Conservation (phyloP, 202 grass and related monocot species). For the Sporobolus alterniflorus region DNA sequence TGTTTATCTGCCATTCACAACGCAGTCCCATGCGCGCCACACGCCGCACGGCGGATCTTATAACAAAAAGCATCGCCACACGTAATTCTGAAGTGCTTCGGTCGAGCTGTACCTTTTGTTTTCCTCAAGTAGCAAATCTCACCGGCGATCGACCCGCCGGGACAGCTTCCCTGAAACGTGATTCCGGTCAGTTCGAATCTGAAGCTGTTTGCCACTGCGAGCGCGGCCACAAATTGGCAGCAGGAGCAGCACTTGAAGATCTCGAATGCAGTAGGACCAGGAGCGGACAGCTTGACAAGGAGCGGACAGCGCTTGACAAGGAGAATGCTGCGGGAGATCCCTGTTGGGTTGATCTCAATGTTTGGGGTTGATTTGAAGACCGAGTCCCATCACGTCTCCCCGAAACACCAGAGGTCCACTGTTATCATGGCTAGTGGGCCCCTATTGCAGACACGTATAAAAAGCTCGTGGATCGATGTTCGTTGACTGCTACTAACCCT, state of each 20-base stretch:
- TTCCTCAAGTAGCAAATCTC: background rate
- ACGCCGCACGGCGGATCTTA: background rate
- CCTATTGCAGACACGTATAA: too few relatives aligned
- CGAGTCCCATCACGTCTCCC: too few relatives aligned
- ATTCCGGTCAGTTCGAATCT: background rate
- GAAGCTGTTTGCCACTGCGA: background rate
- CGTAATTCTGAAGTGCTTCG: background rate
- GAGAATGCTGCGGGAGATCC: background rate
- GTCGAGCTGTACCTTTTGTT: background rate
- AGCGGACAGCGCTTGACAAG: background rate
- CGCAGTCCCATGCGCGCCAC: background rate
- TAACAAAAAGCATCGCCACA: background rate
- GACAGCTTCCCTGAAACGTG: background rate
- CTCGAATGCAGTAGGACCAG: background rate
- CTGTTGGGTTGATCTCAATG: too few relatives aligned
- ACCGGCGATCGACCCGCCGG: background rate
- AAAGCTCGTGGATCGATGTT: too few relatives aligned
- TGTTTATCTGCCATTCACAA: background rate
- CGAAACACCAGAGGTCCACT: too few relatives aligned
- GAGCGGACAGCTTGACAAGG: background rate
- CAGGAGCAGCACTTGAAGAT: background rate
- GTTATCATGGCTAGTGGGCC: too few relatives aligned
- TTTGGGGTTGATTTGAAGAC: too few relatives aligned
- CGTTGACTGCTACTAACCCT: too few relatives aligned
- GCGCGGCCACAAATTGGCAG: background rate